Evolutionary conservation across 139 green algal genomes (phyloP), one percentile per base, ranked within the genome.

Genomic region (Picochlorum sp.): DNA sequence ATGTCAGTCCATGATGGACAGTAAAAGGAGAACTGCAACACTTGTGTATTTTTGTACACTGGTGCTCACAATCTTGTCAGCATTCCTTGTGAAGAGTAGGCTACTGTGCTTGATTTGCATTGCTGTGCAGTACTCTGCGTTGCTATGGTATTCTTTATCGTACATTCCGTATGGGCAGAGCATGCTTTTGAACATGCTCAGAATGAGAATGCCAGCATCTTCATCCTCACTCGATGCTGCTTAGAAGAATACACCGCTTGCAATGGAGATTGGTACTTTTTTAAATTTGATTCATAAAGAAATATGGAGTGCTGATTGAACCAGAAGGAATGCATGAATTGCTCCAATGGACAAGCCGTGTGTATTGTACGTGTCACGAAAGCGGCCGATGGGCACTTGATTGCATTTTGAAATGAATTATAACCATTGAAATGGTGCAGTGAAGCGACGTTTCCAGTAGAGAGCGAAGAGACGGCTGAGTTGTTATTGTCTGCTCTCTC

Each of bases 1-100:
- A 54, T 47, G 84, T 26, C 65, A 71, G 9, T 83, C 80, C 59
- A 91, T 91, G 85, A 83, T 92, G 71, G 72, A 89, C 13, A 62
- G 51, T 4, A 62, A 67, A 14, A 73, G 85, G 16, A 59, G 62
- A 16, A 16, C 82, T 7, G 78, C 85, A 10, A 84, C 85, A 16
- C 38, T 69, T 51, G 57, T 90, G 6, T 90, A 89, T 62, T 38
- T 90, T 6, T 57, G 65, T 4, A 23, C 67, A 10, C 77, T 90
- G 20, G 59, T 81, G 2, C 60, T 74, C 14, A 91, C 83, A 16
- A 45, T 70, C 8, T 7, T 51, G 13, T 34, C 51, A 18, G 69
- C 69, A 3, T 52, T 77, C 49, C 49, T 67, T 14, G 51, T 81
- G 34, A 71, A 81, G 41, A 68, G 41, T 24, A 54, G 69, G 47